Evolutionary conservation across 345 rosid species (phyloP), one percentile per base, ranked within the genome.

Genomic region (Syzygium oleosum): DNA sequence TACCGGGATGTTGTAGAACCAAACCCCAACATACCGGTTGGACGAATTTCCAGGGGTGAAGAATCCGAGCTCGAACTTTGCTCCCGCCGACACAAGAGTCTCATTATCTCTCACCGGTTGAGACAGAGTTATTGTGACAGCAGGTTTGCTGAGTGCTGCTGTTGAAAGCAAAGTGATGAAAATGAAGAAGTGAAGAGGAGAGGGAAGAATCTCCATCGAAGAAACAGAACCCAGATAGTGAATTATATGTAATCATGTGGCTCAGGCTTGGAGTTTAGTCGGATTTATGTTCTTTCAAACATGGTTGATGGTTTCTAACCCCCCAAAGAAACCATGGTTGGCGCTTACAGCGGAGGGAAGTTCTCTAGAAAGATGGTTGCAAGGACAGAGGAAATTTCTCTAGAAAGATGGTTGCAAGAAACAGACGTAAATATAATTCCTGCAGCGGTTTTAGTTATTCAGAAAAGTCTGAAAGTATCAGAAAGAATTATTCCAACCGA

Each of bases 31-130:
- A 61, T 61, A 0, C 9, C 34, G 17, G 4, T n/a, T 61, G n/a
- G 68, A 27, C 0, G 68, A 61, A 61, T 61, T 61, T 61, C 68
- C 68, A 0, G 68, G 17, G 68, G 34, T 61, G 68, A n/a, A 61
- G 68, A 61, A 61, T 61, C 94, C 94, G 11, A 92, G 14, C 17
- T 87, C 91, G 52, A 90, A 92, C 59, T 52, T 53, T 1, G 7
- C 41, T 9, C 88, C 65, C 0, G 90, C 1, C 0, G 94, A 91
- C 27, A 83, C 54, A 54, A 79, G 27, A 34, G 79, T 85, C 61
- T 85, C 85, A 17, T 68, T 80, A 59, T 85, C 90, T 58, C 17
- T 53, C 13, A 86, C 27, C 27, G 65, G 41, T 41, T 53, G 85
- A 59, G 16, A 63, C 22, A 29, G 31, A 16, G 6, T 54, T 85